Base-by-base conservation (phyloP, 768 basidiomycete species). In the Leucocoprinus leucothites region DNA sequence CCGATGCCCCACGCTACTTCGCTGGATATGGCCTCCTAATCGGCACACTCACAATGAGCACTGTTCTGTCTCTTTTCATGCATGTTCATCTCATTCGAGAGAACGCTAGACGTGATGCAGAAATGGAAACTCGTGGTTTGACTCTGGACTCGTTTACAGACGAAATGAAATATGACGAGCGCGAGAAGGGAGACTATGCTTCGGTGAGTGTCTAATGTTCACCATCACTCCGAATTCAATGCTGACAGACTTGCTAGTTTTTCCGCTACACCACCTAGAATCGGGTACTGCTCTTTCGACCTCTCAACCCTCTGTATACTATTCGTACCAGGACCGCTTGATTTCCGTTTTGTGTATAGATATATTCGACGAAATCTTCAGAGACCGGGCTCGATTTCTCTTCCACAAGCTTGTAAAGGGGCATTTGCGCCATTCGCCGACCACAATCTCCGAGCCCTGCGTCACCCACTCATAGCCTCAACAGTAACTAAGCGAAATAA, bases 1-100 rank as follows among this genome's bases (percentile, higher is more conserved):
- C 43, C 22, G 69, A 67, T 49, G 61, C 63, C 11, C 69, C 69
- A 9, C 61, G 67, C 6, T 70, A 65, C 52, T 70, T 64, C 61
- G 57, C 63, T 26, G 69, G 69, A n/a, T 67, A 67, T 46, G 67
- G 69, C 13, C 61, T 70, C 26, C 58, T 70, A 0, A 70, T 70
- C 34, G 69, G 57, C 16, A 63, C 64, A 9, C 56, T 67, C 26
- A 60, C 62, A 11, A 70, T 70, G 69, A 66, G 65, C 48, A 51
- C 64, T 8, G 35, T 54, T 3, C 57, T 70, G 9, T 63, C 50
- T 35, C 13, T 62, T 14, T 52, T 69, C 53, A 70, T 70, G 69
- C 63, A 66, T 49, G 2, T 61, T 4, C 67, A 67, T 51, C 63
- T 70, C 25, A 57, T 50, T 14, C 58, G 61, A 9, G 69, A 69